Base-by-base conservation (phyloP, 164 flowering plant species). In the Saururus chinensis region DNA sequence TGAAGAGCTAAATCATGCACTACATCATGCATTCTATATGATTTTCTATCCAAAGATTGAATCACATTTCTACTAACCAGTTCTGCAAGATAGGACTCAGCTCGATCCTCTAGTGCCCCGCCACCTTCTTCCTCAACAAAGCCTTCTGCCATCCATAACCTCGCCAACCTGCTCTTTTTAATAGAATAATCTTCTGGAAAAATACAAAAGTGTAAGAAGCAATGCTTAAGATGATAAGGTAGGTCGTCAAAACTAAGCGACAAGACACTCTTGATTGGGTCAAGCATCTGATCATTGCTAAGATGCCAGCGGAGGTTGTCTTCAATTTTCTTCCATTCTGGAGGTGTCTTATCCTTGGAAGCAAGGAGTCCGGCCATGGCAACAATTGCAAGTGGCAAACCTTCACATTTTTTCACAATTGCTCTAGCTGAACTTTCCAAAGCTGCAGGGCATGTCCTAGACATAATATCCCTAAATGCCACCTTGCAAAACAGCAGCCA, bases 131-230 rank as follows among this genome's bases (percentile, higher is more conserved):
- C 22, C 12, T 24, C 26, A 30, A 73, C 58, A 57, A 65, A 69
- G 4, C 76, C 76, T 30, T 72, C 68, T 14, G 75, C 72, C n/a
- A 68, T 60, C 68, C 61, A 73, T 13, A 77, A 35, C 20, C 62
- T 53, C 6, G 64, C 53, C 23, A 80, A 53, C 7, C 40, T 56
- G 7, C 60, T 64, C 4, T 45, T 61, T 0, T 54, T 30, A 42
- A 72, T 60, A 37, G 57, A 22, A 40, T 53, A 59, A 51, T 59
- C 65, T 35, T 66, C 70, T 19, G 77, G 72, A 51, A 68, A 71
- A 5, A 68, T 30, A 21, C 68, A 45, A 37, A 64, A 67, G 37
- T 70, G 67, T 19, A 61, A 0, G 54, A 74, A 74, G 40, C 72
- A 74, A 12, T n/a, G 66, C 40, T 62, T 74, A 26, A 71, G 61